A percentile compares a stretch with the other conserved stretches of the same genome.
Evolutionary conservation across 345 rosid species (phyloP).

Genomic region (Hirschfeldia incana): DNA sequence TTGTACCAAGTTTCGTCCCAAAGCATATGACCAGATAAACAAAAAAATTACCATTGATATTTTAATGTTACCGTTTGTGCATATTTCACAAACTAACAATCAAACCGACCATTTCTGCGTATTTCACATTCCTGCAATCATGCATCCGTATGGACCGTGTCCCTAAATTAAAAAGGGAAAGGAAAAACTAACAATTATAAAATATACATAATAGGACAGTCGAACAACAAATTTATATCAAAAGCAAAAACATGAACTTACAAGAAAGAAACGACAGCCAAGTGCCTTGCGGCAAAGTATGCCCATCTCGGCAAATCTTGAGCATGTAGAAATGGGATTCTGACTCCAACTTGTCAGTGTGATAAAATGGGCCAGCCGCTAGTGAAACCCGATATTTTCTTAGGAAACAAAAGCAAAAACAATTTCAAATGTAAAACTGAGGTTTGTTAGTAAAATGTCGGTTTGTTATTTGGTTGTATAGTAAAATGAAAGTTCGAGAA

Average conservation of each 20-base stretch:
- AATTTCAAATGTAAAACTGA: neutral
- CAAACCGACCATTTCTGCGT: neutral
- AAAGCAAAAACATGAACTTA: neutral
- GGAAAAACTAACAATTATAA: neutral
- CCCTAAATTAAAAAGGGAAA: neutral
- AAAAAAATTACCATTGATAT: neutral
- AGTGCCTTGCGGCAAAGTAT: neutral
- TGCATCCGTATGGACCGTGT: neutral
- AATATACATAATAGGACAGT: neutral
- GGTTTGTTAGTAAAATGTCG: neutral
- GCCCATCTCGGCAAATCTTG: neutral
- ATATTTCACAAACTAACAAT: neutral
- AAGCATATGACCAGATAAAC: neutral
- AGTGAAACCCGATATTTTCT: neutral
- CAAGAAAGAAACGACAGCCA: neutral
- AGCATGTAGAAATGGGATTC: neutral
- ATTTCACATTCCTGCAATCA: neutral
- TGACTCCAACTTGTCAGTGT: conserved; percentile 1
- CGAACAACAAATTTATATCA: neutral
- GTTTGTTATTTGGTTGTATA: neutral
- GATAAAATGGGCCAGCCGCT: neutral
- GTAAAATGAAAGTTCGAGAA: neutral
- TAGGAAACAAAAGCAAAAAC: neutral
- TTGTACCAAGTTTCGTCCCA: neutral
- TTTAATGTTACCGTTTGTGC: neutral